phyloP scores from a whole-genome alignment of 2,329 filamentous ascomycete species.

The Ophiostoma perfectum region DNA sequence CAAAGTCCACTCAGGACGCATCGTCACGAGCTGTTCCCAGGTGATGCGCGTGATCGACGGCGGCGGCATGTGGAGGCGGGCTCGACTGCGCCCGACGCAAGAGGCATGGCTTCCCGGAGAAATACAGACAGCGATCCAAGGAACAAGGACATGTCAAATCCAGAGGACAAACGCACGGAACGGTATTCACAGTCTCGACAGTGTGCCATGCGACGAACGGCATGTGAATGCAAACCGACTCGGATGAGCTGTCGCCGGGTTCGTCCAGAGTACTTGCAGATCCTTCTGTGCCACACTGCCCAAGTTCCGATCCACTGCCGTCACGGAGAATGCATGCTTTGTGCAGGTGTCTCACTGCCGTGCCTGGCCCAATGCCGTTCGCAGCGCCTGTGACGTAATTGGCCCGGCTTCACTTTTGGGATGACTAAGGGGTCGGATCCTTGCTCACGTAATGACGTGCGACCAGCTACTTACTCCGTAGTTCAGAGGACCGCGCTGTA shows the following conservation, averaged over 20 bases:
- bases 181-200: neutral
- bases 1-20: neutral
- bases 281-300: neutral
- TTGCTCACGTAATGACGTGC: neutral
- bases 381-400: constrained; percentile 5
- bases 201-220: neutral
- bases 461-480: neutral
- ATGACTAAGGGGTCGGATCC: neutral
- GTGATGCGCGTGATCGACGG: neutral
- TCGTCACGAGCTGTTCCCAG: neutral
- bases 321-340: neutral
- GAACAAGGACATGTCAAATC: neutral
- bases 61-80: neutral
- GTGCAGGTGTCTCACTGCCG: neutral
- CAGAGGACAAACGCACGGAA: neutral
- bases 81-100: constrained; percentile 8
- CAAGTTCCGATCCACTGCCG: too few relatives aligned
- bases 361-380: neutral
- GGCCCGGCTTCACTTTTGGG: neutral
- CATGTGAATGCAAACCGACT: neutral
- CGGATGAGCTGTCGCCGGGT: neutral
- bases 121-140: neutral
- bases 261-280: neutral
- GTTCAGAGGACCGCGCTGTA: neutral
- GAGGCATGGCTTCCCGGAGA: neutral